Evolutionary conservation across 2,329 filamentous ascomycete genomes (phyloP).

Genomic region (Aspergillus nomiae): DNA sequence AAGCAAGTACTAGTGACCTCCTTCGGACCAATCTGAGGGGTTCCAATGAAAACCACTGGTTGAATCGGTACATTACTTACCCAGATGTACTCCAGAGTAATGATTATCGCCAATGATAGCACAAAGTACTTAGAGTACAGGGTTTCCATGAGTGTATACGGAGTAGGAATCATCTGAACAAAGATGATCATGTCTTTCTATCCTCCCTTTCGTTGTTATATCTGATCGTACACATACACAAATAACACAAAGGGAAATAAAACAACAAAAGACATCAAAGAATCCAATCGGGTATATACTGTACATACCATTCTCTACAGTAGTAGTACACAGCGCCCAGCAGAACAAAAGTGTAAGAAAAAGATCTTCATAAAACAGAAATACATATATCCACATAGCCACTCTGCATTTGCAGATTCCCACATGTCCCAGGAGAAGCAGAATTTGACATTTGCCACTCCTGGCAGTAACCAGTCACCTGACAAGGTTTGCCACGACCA

Average conservation of each 20-base stretch:
- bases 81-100: too few species aligned
- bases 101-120: background rate
- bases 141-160: background rate
- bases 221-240: background rate
- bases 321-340: background rate
- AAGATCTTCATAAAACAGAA: background rate
- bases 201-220: background rate
- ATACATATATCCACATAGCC: background rate
- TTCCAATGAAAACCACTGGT: conserved; percentile 10
- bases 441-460: conserved; percentile 6
- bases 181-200: background rate
- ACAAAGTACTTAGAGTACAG: background rate
- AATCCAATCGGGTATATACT: background rate
- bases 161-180: background rate
- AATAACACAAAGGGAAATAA: background rate
- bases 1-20: background rate
- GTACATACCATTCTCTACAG: background rate
- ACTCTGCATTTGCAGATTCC: background rate
- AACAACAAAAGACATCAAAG: background rate
- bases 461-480: background rate
- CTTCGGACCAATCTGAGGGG: conserved; percentile 12
- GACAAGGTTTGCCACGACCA: conserved; percentile 6
- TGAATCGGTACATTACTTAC: background rate
- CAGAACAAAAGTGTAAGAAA: background rate
- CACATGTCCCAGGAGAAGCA: background rate